Base-by-base conservation (phyloP, 1,284 basidiomycete genomes). In the Puccinia horiana region DNA sequence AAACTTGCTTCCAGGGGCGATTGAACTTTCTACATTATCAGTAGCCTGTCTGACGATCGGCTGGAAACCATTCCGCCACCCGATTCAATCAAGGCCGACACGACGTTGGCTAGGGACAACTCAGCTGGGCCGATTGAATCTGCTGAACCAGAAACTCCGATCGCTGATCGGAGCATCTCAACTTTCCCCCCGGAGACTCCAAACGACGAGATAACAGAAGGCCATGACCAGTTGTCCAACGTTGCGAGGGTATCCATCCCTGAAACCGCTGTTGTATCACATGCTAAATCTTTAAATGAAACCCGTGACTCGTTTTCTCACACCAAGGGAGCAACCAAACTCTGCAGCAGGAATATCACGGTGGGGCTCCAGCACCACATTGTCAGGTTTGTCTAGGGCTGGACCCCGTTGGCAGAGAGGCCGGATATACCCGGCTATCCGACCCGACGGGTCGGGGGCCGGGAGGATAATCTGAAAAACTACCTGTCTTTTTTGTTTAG, bases 331-430 rank as follows among this genome's bases (percentile, higher is more conserved):
- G 6, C 47, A 20, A 4, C 42, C 0, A 47, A 54, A 56, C 70
- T 49, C 37, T 73, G 54, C 70, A 52, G 20, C 70, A 73, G 29
- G 35, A 52, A 20, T 73, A 52, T n/a, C 37, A 54, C 35, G 70
- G 35, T 23, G 47, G 26, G 35, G 26, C 29, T 26, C 16, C 0
- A 8, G 47, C 49, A 23, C 5, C 49, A 35, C 18, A 52, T n/a
- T 35, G 29, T 37, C 29, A 73, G 70, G 70, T 73, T 73, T n/a
- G 70, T 37, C n/a, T n/a, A n/a, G n/a, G n/a, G n/a, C n/a, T n/a
- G n/a, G n/a, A n/a, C n/a, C n/a, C n/a, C n/a, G n/a, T n/a, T n/a
- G n/a, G n/a, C n/a, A n/a, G n/a, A n/a, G n/a, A n/a, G n/a, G n/a
- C n/a, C n/a, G n/a, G n/a, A n/a, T n/a, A n/a, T n/a, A n/a, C n/a